phyloP scores from a whole-genome alignment of 345 rosid species.

The Lepidium sativum region DNA sequence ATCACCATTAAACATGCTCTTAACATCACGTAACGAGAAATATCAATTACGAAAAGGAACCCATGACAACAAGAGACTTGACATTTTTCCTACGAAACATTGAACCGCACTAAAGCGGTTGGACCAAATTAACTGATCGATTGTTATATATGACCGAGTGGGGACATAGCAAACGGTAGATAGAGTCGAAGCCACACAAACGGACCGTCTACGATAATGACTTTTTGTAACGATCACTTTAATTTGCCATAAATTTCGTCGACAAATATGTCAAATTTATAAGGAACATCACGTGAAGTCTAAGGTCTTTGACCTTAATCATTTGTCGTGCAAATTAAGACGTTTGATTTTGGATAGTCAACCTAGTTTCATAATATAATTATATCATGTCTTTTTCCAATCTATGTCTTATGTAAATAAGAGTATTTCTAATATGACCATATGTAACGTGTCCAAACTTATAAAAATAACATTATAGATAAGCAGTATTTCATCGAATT shows the following conservation, averaged over 20 bases:
- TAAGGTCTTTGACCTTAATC: slow-evolving; percentile 17
- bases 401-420: neutral
- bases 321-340: slow-evolving; percentile 13
- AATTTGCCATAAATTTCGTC: slow-evolving; percentile 20
- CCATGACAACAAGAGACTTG: slow-evolving; percentile 12
- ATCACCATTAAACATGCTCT: too few relatives aligned
- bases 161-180: slow-evolving; percentile 23
- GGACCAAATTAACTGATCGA: slow-evolving; percentile 23
- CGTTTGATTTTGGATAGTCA: slow-evolving; percentile 7
- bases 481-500: too few relatives aligned
- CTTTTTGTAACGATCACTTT: slow-evolving; percentile 15
- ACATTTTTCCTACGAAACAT: slow-evolving; percentile 12
- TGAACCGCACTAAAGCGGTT: slow-evolving; percentile 17
- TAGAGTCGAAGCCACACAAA: slow-evolving; percentile 8
- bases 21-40: slow-evolving; percentile 15
- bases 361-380: neutral
- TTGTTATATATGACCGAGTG: slow-evolving; percentile 21
- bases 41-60: slow-evolving; percentile 17
- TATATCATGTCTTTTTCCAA: neutral
- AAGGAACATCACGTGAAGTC: slow-evolving; percentile 25
- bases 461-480: too few relatives aligned
- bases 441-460: too few relatives aligned
- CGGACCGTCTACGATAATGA: slow-evolving; percentile 17
- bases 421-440: neutral
- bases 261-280: slow-evolving; percentile 23